Evolutionary conservation across 345 rosid species (phyloP).

Genomic region (Populus pruinosa): DNA sequence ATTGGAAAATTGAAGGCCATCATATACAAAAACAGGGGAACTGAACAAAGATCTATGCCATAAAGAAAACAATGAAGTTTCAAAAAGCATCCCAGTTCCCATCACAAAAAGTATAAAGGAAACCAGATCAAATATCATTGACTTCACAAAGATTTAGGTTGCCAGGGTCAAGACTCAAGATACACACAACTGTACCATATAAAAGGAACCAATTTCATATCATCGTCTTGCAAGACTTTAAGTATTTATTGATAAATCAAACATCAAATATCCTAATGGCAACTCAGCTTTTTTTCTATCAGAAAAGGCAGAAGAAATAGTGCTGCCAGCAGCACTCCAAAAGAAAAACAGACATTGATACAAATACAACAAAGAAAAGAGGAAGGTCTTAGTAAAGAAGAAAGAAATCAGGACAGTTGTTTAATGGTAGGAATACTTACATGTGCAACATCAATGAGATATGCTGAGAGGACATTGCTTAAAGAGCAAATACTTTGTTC

Average conservation of each 20-base stretch:
- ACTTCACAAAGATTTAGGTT: background rate
- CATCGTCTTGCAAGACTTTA: background rate
- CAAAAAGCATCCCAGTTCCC: background rate
- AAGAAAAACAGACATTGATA: background rate
- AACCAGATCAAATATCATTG: background rate
- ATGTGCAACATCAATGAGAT: slow-evolving; percentile 50
- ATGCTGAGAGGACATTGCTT: slow-evolving; percentile 48
- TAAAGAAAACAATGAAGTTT: too few species aligned
- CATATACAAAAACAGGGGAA: background rate
- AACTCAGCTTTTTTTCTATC: background rate
- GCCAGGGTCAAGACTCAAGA: background rate
- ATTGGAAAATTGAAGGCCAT: background rate
- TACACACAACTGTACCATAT: background rate
- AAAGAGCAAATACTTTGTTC: slow-evolving; percentile 49
- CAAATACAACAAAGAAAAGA: background rate
- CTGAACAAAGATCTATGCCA: background rate
- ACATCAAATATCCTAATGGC: background rate
- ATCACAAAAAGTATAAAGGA: background rate
- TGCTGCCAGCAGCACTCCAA: background rate
- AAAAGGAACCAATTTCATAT: background rate
- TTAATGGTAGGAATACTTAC: slow-evolving; percentile 39
- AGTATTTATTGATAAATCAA: background rate
- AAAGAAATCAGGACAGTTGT: background rate
- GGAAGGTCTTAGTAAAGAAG: background rate
- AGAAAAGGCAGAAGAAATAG: background rate